phyloP scores from a whole-genome alignment of 352 stramenopile species.

The Phytophthora litchii region DNA sequence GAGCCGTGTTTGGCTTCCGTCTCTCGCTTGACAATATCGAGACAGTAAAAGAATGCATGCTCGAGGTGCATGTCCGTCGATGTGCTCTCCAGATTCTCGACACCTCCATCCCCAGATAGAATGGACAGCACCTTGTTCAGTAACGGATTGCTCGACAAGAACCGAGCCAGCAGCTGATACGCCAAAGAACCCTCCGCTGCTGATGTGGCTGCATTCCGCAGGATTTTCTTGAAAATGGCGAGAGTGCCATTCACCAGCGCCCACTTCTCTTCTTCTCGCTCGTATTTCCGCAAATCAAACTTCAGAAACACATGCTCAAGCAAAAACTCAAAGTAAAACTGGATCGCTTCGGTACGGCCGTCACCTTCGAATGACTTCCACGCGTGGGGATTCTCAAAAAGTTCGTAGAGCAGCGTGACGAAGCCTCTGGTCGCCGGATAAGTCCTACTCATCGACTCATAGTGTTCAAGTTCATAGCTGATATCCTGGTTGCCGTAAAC shows the following conservation, averaged over 20 bases:
- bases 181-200: constrained; percentile 59
- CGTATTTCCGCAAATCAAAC: constrained; percentile 85
- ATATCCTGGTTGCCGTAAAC: constrained; percentile 80
- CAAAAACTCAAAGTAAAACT: constrained; percentile 87
- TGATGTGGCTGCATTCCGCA: constrained; percentile 54
- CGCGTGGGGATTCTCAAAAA: constrained; percentile 78
- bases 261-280: constrained; percentile 86
- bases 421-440: constrained; percentile 86
- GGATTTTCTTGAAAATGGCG: constrained; percentile 80
- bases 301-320: constrained; percentile 85
- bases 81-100: constrained; percentile 76
- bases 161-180: constrained; percentile 70
- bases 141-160: constrained; percentile 70
- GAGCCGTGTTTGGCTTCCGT: constrained; percentile 72
- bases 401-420: constrained; percentile 69
- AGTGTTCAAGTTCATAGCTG: constrained; percentile 87
- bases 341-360: constrained; percentile 73
- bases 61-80: constrained; percentile 77
- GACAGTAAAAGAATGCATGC: constrained; percentile 83
- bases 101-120: constrained; percentile 67
- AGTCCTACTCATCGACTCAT: constrained; percentile 73
- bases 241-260: constrained; percentile 71
- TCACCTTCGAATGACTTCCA: constrained; percentile 82
- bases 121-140: constrained; percentile 77
- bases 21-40: constrained; percentile 80